These are phyloP conservation scores for Cornus kousa DNA, from an alignment of 148 eudicot genomes.

Conservation along the genomic window DNA sequence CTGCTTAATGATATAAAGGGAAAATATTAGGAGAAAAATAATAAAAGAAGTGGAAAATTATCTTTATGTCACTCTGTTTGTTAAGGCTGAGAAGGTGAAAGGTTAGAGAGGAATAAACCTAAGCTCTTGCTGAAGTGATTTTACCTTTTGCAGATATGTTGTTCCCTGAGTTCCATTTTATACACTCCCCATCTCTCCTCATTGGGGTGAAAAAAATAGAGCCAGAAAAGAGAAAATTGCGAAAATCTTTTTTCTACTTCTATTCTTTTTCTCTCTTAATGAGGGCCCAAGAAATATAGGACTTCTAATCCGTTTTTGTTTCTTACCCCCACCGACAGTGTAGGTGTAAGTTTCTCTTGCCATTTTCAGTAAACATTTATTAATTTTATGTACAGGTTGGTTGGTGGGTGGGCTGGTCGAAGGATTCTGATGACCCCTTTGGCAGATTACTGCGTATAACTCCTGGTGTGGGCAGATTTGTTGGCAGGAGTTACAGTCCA, in stretches of 20 bases:
- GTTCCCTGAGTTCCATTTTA: not conserved
- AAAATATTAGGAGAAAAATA: not conserved
- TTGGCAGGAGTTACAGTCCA: constrained; percentile 82
- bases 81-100: not conserved
- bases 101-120: not conserved
- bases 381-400: constrained; percentile 58
- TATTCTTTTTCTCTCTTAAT: not conserved
- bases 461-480: constrained; percentile 91
- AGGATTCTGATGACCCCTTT: constrained; percentile 87
- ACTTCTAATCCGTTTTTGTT: not conserved
- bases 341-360: not conserved
- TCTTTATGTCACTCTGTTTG: not conserved
- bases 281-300: not conserved
- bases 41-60: not conserved
- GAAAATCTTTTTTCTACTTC: not conserved
- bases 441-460: constrained; percentile 79
- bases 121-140: not conserved
- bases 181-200: not conserved
- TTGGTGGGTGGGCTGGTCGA: constrained; percentile 96
- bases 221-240: not conserved
- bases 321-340: not conserved
- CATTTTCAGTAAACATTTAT: constrained; percentile 2
- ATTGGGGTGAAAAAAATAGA: not conserved
- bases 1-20: not conserved
- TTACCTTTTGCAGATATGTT: not conserved